Percentiles rank a stretch among this genome's conserved stretches.
Conservation (phyloP, 305 asterid genomes). For the Coffea humblotiana region DNA sequence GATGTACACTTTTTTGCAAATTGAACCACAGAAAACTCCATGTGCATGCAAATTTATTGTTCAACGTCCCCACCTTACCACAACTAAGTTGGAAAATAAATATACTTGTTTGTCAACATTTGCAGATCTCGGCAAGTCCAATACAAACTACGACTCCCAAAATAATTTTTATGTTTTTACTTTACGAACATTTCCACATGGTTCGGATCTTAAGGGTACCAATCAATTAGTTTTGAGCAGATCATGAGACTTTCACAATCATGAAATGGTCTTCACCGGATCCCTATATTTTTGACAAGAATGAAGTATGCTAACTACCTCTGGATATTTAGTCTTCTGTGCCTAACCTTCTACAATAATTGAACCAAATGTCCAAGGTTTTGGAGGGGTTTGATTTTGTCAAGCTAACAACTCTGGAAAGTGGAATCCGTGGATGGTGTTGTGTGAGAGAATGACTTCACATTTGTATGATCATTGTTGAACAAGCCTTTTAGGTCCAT, state of each 20-base stretch:
- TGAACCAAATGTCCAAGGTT: constrained; percentile 4
- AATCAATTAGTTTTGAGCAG: neutral
- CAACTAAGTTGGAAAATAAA: constrained; percentile 14
- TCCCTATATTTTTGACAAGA: constrained; percentile 10
- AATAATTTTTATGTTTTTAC: neutral
- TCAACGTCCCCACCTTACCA: constrained; percentile 12
- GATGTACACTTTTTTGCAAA: constrained; percentile 15
- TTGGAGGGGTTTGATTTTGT: neutral
- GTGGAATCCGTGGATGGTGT: too few relatives aligned
- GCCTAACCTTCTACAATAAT: neutral
- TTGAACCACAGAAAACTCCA: constrained; percentile 11
- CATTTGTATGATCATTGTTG: neutral
- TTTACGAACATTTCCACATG: constrained; percentile 15
- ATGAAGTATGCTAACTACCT: neutral
- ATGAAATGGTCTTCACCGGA: constrained; percentile 15
- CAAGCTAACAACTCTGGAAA: neutral
- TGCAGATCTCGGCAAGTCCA: constrained; percentile 10
- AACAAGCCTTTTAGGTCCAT: neutral
- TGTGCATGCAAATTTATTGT: constrained; percentile 28
- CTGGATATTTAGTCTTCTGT: neutral
- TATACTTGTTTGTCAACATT: constrained; percentile 15
- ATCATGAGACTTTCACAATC: neutral
- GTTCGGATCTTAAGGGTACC: constrained; percentile 11
- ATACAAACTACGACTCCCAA: neutral
- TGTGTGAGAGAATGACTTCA: neutral